phyloP scores from a whole-genome alignment of 805 yeast species.

The Pichia manshurica region DNA sequence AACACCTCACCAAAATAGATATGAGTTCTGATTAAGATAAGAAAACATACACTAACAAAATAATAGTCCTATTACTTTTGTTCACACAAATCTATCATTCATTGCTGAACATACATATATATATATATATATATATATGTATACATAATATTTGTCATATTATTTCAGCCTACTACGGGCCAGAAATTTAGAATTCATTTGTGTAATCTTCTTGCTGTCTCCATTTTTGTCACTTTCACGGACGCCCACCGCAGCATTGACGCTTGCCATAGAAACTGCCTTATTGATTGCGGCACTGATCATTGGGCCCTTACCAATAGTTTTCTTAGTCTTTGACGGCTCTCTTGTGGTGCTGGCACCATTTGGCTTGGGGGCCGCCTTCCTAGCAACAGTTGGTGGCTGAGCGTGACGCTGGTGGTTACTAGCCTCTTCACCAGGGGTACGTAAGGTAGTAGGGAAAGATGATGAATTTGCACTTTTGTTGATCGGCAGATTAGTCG shows the following conservation, averaged over 20 bases:
- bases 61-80: no score
- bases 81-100: no score
- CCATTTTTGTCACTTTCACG: background rate
- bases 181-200: constrained; percentile 55
- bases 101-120: no score
- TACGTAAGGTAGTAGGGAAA: constrained; percentile 15
- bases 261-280: constrained; percentile 24
- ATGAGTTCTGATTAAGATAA: no score
- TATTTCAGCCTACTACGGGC: constrained; percentile 49
- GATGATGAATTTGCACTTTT: background rate
- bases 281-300: constrained; percentile 32
- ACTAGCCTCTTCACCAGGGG: constrained; percentile 1
- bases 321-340: background rate
- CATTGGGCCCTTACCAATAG: constrained; percentile 24
- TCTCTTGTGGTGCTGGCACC: no score
- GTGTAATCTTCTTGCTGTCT: constrained; percentile 34
- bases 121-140: background rate
- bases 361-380: no score
- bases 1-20: background rate
- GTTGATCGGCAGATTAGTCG: background rate
- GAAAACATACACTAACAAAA: no score
- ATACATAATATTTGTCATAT: constrained; percentile 7
- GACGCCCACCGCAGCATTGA: constrained; percentile 14
- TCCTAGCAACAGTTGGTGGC: no score
- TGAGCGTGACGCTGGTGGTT: background rate